Evolutionary conservation across 2,329 filamentous ascomycete species (phyloP), one percentile per base, ranked within the genome.

Genomic region (Diaporthe capsici): DNA sequence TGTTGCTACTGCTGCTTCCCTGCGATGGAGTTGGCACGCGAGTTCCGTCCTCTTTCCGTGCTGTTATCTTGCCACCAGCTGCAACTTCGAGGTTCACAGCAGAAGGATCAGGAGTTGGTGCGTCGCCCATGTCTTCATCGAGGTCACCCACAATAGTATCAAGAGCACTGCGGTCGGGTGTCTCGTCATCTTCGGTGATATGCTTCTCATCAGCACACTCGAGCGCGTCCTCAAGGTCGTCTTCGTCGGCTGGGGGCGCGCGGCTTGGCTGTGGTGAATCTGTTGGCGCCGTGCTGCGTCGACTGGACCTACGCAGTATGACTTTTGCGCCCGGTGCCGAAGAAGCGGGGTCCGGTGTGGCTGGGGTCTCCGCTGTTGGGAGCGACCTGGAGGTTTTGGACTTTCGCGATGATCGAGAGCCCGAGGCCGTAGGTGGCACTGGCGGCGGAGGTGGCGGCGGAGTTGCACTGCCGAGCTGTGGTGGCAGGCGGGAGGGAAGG

Each of bases 191-290:
- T 20, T 93, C 92, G 49, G 92, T 93, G 17, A 98, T 84, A 72
- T 95, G 94, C 82, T 94, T 94, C 85, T 98, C 96, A 82, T 98
- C 96, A 10, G 95, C 96, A 83, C 96, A 98, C 85, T 98, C 97
- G 4, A 98, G 87, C 3, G 94, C 92, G 79, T 94, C 92, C 74
- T 94, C 90, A 51, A 91, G 84, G 71, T 89, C 88, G 71, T 94
- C 92, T 3, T 90, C 88, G 22, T 92, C 89, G 57, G 88, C 87
- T 2, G 88, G 88, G 10, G 90, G 88, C 28, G 87, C 88, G 10
- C 88, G 87, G 9, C 87, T 86, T 6, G 87, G 83, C 6, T 88
- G 85, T 4, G 89, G 87, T 1, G 86, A 85, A n/a, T 90, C 88
- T n/a, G 87, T 84, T 31, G 88, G 84, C 47, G 88, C 85, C 22